Evolutionary conservation across 78 protist species (phyloP).

Genomic region (Dictyostelium discoideum): dicty_2.7 NC_007088.5:881001-881500

Average conservation of each 20-base stretch:
- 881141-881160: no score
- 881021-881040: background rate
- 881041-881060: no score
- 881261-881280: background rate
- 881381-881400: no score
- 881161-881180: no score
- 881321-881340: background rate
- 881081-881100: background rate
- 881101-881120: background rate
- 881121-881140: background rate
- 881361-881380: no score
- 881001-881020: background rate
- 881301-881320: background rate
- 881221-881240: background rate
- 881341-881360: no score
- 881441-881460: no score
- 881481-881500: background rate
- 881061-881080: background rate
- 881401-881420: no score
- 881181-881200: no score
- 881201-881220: background rate
- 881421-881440: no score
- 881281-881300: background rate
- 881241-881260: no score
- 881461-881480: no score